Evolutionary conservation across 768 basidiomycete genomes (phyloP), one percentile per base, ranked within the genome.

Genomic region (Steccherinum ochraceum): DNA sequence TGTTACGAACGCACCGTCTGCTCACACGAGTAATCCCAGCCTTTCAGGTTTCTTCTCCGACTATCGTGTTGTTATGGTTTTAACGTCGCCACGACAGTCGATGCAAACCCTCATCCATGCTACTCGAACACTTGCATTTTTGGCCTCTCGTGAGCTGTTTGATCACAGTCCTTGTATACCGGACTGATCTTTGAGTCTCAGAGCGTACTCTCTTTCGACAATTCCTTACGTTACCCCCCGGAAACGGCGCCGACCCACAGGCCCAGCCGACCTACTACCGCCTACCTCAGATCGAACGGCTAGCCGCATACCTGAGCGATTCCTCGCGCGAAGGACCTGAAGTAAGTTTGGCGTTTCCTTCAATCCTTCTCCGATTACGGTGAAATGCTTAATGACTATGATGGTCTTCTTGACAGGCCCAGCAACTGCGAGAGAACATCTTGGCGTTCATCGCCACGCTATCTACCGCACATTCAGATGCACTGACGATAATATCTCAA

Each of bases 21-120:
- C n/a, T n/a, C n/a, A n/a, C n/a, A n/a, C n/a, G n/a, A n/a, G n/a
- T n/a, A n/a, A n/a, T n/a, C 53, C 11, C 46, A 79, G 80, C 43
- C 53, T 80, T 2, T 65, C 62, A 3, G 52, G 61, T 3, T 58
- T 83, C 21, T 56, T 72, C 5, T 67, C 66, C 25, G 69, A 70
- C 25, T 63, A 66, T 20, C 66, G 73, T 19, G 66, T 77, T 41
- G 57, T 85, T 48, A 61, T 71, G 47, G 69, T 63, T 12, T 65
- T 89, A 20, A 65, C 89, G 13, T 68, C 78, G 52, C 56, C 69
- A 4, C 64, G 67, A 20, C 83, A 83, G 47, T 79, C 84, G 2
- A 52, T 60, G 3, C 75, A 76, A 70, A 61, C 87, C 23, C 61
- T 86, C 5, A 62, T 67, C 44, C 71, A 73, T 12, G 69, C 72